These are phyloP conservation scores for Colletotrichum sp. DNA, from an alignment of 2,329 filamentous ascomycete species.

Conservation along the genomic window DNA sequence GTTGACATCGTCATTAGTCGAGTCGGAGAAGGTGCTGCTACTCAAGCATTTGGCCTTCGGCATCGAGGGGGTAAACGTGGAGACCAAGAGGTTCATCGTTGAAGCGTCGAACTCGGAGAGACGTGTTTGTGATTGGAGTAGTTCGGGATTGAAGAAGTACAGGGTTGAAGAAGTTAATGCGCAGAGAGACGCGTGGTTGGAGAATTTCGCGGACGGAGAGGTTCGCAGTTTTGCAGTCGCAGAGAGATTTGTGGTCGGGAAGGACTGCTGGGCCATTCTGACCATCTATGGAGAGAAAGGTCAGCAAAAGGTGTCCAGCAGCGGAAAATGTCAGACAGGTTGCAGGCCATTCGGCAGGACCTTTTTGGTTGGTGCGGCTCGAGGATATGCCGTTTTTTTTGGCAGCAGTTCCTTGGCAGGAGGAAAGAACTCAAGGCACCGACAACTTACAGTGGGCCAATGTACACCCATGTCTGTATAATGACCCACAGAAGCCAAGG, in stretches of 20 bases:
- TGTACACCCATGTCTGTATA: background rate
- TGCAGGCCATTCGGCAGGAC: background rate
- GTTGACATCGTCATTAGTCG: too few species aligned
- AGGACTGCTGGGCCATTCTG: background rate
- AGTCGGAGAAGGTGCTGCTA: too few species aligned
- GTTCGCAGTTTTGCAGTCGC: background rate
- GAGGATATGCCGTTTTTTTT: background rate
- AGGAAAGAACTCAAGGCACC: background rate
- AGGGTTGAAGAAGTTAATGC: background rate
- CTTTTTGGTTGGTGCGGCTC: background rate
- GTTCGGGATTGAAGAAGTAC: background rate
- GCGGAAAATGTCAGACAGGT: too few species aligned
- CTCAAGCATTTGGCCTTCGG: too few species aligned
- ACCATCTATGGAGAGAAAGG: background rate
- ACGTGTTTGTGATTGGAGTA: too few species aligned
- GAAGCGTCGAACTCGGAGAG: too few species aligned
- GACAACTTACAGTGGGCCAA: background rate
- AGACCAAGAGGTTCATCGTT: too few species aligned
- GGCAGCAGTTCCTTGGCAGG: too few species aligned
- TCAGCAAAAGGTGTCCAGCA: background rate
- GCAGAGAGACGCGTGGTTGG: background rate
- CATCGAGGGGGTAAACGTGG: too few species aligned
- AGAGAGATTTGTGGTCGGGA: background rate
- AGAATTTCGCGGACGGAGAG: background rate
- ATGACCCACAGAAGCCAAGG: too few species aligned